Evolutionary conservation across 768 basidiomycete genomes (phyloP), one percentile per base, ranked within the genome.

Genomic region (Leccinum broughii): DNA sequence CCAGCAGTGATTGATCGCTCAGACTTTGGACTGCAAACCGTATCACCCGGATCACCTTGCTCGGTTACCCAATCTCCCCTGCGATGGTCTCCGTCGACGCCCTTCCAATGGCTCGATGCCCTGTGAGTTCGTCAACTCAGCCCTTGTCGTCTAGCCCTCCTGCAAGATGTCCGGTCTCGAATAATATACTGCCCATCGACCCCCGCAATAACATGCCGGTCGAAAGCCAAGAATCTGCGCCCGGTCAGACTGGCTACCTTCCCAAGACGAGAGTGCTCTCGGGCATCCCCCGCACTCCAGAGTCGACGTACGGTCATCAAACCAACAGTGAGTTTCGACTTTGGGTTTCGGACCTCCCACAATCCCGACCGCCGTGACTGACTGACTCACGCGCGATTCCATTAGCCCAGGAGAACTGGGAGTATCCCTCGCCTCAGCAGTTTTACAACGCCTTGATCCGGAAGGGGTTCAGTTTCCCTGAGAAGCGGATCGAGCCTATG

Each of bases 391-490:
- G 24, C 37, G 37, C 39, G 17, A 41, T 41, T 41, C 17, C 13
- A 14, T 41, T 13, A 64, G 62, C 53, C 7, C 54, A 64, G 22
- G 62, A 58, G 2, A 63, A 58, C 15, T 64, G 56, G 56, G 62
- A 64, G n/a, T 53, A 59, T 22, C 62, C 62, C 2, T 64, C 62
- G 3, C 62, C 62, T 20, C 61, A 63, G 34, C 56, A 63, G 8
- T 63, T 63, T 49, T 63, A 63, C 30, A 63, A 63, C 6, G 62
- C 62, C 14, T 35, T 64, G 50, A 49, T 46, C 34, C 57, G 62
- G 15, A 64, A 59, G 44, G 62, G 63, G n/a, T 55, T 51, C 39
- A 55, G 34, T 24, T 32, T 64, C 3, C 20, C 57, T 10, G 63
- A 64, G 52, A 6, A 24, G 5, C 54, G 30, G 20, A 64, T 64